These are phyloP conservation scores for Brasenia schreberi DNA, from an alignment of 164 flowering plant genomes.

Conservation along the genomic window DNA sequence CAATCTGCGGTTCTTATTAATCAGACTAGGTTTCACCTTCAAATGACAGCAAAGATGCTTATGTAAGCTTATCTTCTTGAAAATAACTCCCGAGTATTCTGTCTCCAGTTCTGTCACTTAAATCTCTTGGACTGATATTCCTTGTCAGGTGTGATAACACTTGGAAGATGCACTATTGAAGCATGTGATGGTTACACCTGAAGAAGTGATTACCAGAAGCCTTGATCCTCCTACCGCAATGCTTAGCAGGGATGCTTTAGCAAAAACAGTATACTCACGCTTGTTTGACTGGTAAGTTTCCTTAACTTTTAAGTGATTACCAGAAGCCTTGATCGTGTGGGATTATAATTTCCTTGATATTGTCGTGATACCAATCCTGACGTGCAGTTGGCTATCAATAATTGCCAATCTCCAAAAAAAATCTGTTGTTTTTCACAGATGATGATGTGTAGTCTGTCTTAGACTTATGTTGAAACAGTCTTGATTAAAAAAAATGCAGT, in stretches of 20 bases:
- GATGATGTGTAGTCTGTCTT: no score
- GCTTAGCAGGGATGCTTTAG: constrained; percentile 89
- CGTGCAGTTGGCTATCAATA: no score
- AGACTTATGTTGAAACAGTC: no score
- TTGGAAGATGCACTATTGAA: constrained; percentile 89
- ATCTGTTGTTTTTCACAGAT: no score
- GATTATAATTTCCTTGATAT: no score
- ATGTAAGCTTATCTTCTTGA: constrained; percentile 24
- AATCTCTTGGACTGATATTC: no score
- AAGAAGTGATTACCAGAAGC: constrained; percentile 79
- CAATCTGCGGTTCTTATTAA: no score
- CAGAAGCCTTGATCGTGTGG: no score
- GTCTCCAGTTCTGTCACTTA: not conserved
- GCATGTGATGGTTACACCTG: constrained; percentile 96
- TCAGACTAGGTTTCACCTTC: constrained; percentile 77
- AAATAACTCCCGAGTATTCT: not conserved
- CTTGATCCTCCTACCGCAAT: constrained; percentile 83
- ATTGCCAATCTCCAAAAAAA: no score
- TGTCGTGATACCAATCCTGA: no score
- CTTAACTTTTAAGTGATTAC: no score
- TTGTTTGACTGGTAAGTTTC: constrained; percentile 85
- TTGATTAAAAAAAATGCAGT: no score
- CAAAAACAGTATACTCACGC: constrained; percentile 91
- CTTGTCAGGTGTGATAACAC: constrained; percentile 72
- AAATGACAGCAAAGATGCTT: constrained; percentile 77